Evolutionary conservation across 2,329 filamentous ascomycete genomes (phyloP).

Genomic region (Xylaria sp.): DNA sequence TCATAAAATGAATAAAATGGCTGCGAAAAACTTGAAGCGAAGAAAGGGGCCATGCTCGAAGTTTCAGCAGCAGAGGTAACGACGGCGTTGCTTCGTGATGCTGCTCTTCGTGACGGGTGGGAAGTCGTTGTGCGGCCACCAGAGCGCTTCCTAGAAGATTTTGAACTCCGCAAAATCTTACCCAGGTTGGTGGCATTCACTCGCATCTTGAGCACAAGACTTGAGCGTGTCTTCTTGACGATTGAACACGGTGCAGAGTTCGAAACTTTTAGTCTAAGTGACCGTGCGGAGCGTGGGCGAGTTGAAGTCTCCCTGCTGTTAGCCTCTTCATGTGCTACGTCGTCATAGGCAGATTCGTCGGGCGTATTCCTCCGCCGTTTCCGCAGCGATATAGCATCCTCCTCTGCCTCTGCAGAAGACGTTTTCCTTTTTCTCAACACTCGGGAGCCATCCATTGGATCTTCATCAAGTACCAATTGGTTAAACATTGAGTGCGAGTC

Average conservation of each 20-base stretch:
- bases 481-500: constrained; percentile 84
- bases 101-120: constrained; percentile 49
- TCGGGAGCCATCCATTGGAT: constrained; percentile 79
- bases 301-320: constrained; percentile 51
- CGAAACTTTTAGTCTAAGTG: constrained; percentile 65
- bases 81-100: constrained; percentile 45
- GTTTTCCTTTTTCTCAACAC: constrained; percentile 86
- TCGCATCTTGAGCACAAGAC: constrained; percentile 68
- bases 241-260: constrained; percentile 56
- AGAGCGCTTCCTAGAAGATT: constrained; percentile 65
- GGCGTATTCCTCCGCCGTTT: constrained; percentile 65
- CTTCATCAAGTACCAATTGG: constrained; percentile 75
- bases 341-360: constrained; percentile 53
- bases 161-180: constrained; percentile 69
- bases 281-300: constrained; percentile 63
- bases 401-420: constrained; percentile 73
- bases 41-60: constrained; percentile 66
- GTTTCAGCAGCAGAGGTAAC: constrained; percentile 52
- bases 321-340: constrained; percentile 51
- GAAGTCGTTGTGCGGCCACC: constrained; percentile 49
- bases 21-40: constrained; percentile 72
- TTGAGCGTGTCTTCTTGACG: constrained; percentile 54
- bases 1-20: constrained; percentile 91
- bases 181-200: constrained; percentile 68
- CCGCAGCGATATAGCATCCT: constrained; percentile 62